These are phyloP conservation scores for Ascochyta rabiei DNA, from an alignment of 2,329 filamentous ascomycete species.

Conservation along the genomic window DNA sequence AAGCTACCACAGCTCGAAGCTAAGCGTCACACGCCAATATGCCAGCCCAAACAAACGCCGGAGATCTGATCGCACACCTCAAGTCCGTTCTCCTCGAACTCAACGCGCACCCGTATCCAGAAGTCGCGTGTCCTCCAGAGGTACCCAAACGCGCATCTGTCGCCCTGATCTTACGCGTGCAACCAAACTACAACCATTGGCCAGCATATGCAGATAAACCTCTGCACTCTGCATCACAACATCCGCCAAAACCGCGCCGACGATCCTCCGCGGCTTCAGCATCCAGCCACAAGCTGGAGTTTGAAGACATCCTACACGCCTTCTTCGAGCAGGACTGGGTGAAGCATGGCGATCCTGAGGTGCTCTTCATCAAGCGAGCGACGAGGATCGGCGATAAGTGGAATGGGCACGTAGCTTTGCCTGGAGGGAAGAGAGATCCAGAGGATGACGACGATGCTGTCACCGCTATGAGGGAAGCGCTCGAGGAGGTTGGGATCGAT, in stretches of 20 bases:
- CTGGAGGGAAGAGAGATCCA: slow-evolving; percentile 70
- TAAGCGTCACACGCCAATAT: slow-evolving; percentile 4
- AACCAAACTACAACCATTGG: slow-evolving; percentile 63
- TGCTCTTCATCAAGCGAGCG: slow-evolving; percentile 74
- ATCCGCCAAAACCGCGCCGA: slow-evolving; percentile 27
- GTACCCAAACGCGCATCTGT: slow-evolving; percentile 69
- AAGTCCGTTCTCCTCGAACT: slow-evolving; percentile 52
- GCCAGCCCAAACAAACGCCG: slow-evolving; percentile 8
- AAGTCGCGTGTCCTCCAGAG: slow-evolving; percentile 55
- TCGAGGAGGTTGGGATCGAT: slow-evolving; percentile 70
- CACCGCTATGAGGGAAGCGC: slow-evolving; percentile 67
- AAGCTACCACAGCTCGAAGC: background rate
- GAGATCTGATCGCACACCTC: slow-evolving; percentile 46
- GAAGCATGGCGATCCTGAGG: slow-evolving; percentile 67
- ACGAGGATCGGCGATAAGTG: slow-evolving; percentile 69
- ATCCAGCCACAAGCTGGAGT: slow-evolving; percentile 35
- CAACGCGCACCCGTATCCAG: slow-evolving; percentile 54
- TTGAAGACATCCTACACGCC: slow-evolving; percentile 54
- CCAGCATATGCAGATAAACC: slow-evolving; percentile 45
- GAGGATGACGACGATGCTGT: slow-evolving; percentile 67
- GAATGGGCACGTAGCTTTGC: slow-evolving; percentile 72
- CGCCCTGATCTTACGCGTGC: slow-evolving; percentile 67
- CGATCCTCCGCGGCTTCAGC: slow-evolving; percentile 34
- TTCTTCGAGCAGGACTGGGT: slow-evolving; percentile 72
- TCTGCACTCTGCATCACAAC: slow-evolving; percentile 19